Conservation (phyloP, 139 green algal genomes). For the Chlorella sp. region DNA sequence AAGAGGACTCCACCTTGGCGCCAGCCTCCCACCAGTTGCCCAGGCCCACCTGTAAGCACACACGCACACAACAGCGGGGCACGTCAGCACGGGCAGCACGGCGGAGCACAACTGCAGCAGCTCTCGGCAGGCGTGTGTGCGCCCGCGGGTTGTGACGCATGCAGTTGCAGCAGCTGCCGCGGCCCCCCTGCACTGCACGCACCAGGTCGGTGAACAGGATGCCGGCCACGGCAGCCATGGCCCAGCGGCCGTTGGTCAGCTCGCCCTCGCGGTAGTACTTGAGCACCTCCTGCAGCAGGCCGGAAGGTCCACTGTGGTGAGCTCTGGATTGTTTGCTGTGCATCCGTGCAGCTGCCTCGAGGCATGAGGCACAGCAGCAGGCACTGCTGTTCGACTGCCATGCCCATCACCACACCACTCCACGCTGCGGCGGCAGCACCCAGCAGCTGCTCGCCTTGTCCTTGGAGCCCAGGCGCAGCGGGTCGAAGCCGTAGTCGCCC, state of each 20-base stretch:
- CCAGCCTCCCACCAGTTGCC: conserved; percentile 86
- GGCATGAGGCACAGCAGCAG: no score
- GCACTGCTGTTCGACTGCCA: no score
- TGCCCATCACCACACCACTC: no score
- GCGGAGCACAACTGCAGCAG: no score
- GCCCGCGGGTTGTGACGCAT: no score
- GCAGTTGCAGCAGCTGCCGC: no score
- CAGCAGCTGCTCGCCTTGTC: neutral
- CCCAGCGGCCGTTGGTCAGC: conserved; percentile 91
- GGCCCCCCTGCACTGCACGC: neutral
- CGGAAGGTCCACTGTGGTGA: no score
- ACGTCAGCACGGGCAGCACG: no score
- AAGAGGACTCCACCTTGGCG: conserved; percentile 55
- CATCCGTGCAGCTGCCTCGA: no score
- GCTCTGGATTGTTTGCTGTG: no score
- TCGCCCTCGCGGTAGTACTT: conserved; percentile 66
- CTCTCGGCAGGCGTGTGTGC: no score
- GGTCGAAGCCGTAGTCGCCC: conserved; percentile 52
- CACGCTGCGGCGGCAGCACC: neutral
- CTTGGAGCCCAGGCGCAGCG: conserved; percentile 48
- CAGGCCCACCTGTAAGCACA: conserved; percentile 54
- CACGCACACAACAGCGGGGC: neutral
- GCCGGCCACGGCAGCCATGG: conserved; percentile 88
- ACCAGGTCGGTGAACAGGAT: conserved; percentile 83
- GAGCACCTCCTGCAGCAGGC: conserved; percentile 10